Conservation (phyloP, 257 asterid species). For the Solanum okadae region DNA sequence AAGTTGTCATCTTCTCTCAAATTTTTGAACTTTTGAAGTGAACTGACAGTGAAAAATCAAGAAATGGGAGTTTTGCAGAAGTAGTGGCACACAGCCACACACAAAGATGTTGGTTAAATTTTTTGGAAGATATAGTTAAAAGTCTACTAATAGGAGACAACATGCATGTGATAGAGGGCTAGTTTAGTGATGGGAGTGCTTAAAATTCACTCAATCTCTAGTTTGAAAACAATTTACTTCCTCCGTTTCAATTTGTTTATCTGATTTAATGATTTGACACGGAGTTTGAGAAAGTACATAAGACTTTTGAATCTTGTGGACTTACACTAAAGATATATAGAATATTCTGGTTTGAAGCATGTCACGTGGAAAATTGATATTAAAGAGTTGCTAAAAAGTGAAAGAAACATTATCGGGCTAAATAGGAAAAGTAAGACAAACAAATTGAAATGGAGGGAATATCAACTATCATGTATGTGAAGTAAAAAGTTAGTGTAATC, state of each 20-base stretch:
- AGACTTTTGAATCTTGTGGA: neutral
- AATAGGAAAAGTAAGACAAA: no score
- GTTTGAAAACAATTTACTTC: neutral
- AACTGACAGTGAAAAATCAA: neutral
- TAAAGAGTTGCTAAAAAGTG: neutral
- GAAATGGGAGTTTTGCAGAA: neutral
- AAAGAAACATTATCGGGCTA: neutral
- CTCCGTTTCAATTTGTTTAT: neutral
- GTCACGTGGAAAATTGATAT: neutral
- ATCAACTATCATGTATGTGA: slow-evolving; percentile 33
- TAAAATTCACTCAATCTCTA: slow-evolving; percentile 27
- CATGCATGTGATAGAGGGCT: slow-evolving; percentile 41
- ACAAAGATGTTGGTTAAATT: neutral
- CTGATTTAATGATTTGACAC: rapidly evolving
- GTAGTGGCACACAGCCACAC: slow-evolving; percentile 17
- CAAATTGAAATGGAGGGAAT: neutral
- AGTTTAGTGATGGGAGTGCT: slow-evolving; percentile 4
- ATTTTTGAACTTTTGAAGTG: slow-evolving; percentile 5
- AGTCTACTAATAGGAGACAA: slow-evolving; percentile 27
- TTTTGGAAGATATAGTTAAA: slow-evolving; percentile 7
- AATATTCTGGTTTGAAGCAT: neutral
- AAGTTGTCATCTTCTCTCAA: slow-evolving; percentile 18
- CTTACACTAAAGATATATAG: neutral
- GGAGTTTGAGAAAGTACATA: neutral
- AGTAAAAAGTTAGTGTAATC: slow-evolving; percentile 1